phyloP scores from a whole-genome alignment of 306 rosid species.

The Quercus bicolor region DNA sequence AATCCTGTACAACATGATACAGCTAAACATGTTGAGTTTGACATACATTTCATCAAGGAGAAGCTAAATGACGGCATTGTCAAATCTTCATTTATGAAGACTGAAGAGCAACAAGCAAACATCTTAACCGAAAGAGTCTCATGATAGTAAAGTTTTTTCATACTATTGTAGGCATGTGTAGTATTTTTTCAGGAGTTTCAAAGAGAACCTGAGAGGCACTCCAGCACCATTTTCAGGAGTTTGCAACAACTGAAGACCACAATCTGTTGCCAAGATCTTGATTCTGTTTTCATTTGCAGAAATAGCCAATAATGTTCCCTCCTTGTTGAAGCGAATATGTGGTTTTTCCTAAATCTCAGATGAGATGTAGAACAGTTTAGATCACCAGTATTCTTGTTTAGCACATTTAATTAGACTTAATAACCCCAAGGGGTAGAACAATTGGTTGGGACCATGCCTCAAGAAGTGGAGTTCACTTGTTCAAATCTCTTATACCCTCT shows the following conservation, averaged over 20 bases:
- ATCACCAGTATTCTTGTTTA: background rate
- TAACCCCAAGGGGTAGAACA: too few relatives aligned
- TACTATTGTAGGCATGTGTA: too few relatives aligned
- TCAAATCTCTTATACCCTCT: too few relatives aligned
- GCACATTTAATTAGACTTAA: background rate
- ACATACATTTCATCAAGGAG: too few relatives aligned
- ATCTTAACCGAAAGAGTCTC: too few relatives aligned
- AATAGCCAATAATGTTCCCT: constrained; percentile 40
- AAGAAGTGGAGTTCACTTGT: background rate
- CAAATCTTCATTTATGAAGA: too few relatives aligned
- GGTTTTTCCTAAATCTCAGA: constrained; percentile 29
- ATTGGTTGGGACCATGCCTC: background rate
- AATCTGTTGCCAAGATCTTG: constrained; percentile 29
- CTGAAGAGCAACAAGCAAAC: too few relatives aligned
- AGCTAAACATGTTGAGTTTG: too few relatives aligned
- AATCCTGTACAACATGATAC: too few relatives aligned
- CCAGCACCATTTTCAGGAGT: background rate
- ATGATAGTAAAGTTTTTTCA: too few relatives aligned
- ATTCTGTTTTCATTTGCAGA: constrained; percentile 35
- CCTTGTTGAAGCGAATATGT: constrained; percentile 39
- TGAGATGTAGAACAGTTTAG: background rate
- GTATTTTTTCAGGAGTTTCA: background rate
- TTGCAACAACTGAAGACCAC: background rate
- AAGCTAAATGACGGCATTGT: too few relatives aligned
- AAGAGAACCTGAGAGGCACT: background rate